Evolutionary conservation across 306 rosid species (phyloP), one percentile per base, ranked within the genome.

Genomic region (Prunus dulcis): DNA sequence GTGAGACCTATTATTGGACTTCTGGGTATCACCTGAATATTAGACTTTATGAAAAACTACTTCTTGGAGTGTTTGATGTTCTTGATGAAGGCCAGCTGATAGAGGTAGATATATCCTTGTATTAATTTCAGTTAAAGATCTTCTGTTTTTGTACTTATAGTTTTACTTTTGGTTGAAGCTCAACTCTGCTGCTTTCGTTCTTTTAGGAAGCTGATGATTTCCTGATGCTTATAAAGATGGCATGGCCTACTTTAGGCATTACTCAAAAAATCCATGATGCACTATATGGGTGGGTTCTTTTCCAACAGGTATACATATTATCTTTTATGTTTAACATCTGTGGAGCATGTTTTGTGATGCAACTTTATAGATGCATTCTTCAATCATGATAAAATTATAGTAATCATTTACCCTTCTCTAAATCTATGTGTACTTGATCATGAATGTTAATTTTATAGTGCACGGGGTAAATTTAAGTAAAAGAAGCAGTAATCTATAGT

Each of bases 181-280:
- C 61, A 43, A 12, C n/a, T 75, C 23, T 66, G 46, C 52, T 74
- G 66, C 25, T n/a, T 62, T 49, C 18, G 23, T 23, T 75, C 58
- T 82, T 3, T 69, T 64, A 87, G 91, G 91, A 85, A 78, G 82
- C 78, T 69, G 82, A 87, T 72, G 86, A 83, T 62, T 64, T 70
- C 64, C 77, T 83, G 79, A 64, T 9, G 77, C 86, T 78, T 47
- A 53, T 80, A 70, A 83, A 85, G 63, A 80, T 83, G 82, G 78
- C 91, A 57, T 87, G 91, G 91, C 55, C 81, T 57, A 69, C 77
- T 78, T 78, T 87, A 46, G 89, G 89, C 81, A 83, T 85, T 75
- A 84, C 87, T 57, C 86, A 79, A 75, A 83, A 73, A 78, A 73
- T 85, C 67, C 91, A 87, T 69, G 74, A 85, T 69, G 82, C 69